Evolutionary conservation across 495 filamentous ascomycete species (phyloP), one percentile per base, ranked within the genome.

Genomic region (Endocarpon pusillum): DNA sequence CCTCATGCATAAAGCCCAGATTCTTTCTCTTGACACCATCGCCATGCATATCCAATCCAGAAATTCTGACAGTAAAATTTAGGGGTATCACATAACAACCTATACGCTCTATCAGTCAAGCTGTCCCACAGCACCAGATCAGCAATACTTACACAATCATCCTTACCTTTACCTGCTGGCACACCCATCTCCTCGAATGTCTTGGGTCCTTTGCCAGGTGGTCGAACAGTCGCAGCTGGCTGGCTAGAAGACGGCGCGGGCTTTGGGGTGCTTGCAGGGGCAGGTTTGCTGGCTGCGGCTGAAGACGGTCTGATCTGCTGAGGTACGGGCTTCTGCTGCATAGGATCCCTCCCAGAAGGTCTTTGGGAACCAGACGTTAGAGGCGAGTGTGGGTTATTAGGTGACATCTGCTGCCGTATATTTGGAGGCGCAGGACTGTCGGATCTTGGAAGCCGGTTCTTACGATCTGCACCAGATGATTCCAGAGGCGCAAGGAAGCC

Each of bases 171-270:
- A 19, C 63, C 73, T 43, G 69, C 64, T 10, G 82, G 80, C 42
- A 97, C 83, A 34, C 87, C 87, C 89, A 97, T 97, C 48, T 87
- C 85, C 48, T 94, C 87, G 50, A 97, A 97, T 2, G 89, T 97
- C 52, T 91, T 82, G 3, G 89, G 89, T 7, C 91, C 89, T 50
- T 82, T 80, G 31, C 75, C 71, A 14, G 74, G 68, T 18, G 64
- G 66, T 34, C 62, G 66, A 24, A 36, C 39, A 38, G 56, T 44
- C 23, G 51, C 43, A 7, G 42, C 40, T 26, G 49, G 42, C 23
- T 46, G 42, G 22, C 45, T 34, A 12, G 48, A 44, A 33, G 52
- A 43, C 6, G 48, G 43, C 14, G 42, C 38, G 20, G 59, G 56
- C 15, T 49, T 55, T 39, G 49, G 53, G 19, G 38, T 36, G 12